phyloP scores from a whole-genome alignment of 2,329 filamentous ascomycete genomes.

The Trichothecium roseum region DNA sequence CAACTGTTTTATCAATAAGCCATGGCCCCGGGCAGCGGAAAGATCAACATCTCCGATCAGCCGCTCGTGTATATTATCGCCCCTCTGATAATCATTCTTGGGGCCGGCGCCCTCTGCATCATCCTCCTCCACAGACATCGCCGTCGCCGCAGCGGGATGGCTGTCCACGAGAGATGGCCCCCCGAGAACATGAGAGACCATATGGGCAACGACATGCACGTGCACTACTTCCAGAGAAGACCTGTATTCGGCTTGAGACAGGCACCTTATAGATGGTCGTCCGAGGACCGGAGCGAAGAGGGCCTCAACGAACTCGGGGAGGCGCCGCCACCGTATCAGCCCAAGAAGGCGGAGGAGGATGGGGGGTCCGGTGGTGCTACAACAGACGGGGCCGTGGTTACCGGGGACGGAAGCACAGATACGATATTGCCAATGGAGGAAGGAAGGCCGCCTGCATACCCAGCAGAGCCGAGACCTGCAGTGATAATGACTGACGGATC shows the following conservation, averaged over 20 bases:
- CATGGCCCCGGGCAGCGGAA: too few species aligned
- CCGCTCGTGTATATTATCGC: slow-evolving; percentile 20
- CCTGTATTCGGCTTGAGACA: neutral
- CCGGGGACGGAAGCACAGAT: slow-evolving; percentile 7
- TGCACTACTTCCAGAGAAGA: neutral
- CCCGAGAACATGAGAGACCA: neutral
- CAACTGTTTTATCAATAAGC: too few species aligned
- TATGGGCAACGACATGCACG: neutral
- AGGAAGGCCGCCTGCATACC: slow-evolving; percentile 18
- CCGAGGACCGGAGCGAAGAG: slow-evolving; percentile 24
- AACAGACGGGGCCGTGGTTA: slow-evolving; percentile 5
- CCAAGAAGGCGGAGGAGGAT: slow-evolving; percentile 14
- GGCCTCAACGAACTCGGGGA: slow-evolving; percentile 54
- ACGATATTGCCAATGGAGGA: slow-evolving; percentile 7
- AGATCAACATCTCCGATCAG: neutral
- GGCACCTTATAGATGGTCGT: slow-evolving; percentile 5
- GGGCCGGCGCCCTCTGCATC: slow-evolving; percentile 26
- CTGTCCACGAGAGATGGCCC: neutral
- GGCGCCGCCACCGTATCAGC: slow-evolving; percentile 51
- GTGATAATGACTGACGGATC: slow-evolving; percentile 7
- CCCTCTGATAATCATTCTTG: slow-evolving; percentile 30
- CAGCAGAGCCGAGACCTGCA: slow-evolving; percentile 13
- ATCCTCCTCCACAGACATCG: slow-evolving; percentile 30
- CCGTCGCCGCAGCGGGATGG: slow-evolving; percentile 2
- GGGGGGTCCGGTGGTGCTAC: neutral